Evolutionary conservation across 2,329 filamentous ascomycete genomes (phyloP).

Genomic region (Apiospora sp.): DNA sequence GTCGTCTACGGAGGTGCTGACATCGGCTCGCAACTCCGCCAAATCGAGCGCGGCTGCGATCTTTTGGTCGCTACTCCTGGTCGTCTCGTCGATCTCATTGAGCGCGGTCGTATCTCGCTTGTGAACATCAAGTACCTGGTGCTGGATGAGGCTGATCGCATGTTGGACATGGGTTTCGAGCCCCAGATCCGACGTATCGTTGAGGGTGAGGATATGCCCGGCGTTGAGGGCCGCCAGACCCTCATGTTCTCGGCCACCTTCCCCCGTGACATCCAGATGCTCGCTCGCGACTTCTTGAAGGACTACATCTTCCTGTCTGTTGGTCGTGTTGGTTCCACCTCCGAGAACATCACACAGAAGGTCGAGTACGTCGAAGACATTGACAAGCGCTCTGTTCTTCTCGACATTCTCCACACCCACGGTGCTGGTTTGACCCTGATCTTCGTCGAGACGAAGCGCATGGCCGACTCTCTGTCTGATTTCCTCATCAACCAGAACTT

Average conservation of each 20-base stretch:
- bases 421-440: conserved; percentile 90
- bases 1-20: conserved; percentile 99
- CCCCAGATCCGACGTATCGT: conserved; percentile 99
- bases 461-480: conserved; percentile 97
- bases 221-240: conserved; percentile 84
- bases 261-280: conserved; percentile 98
- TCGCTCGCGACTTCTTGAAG: conserved; percentile 97
- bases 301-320: conserved; percentile 99
- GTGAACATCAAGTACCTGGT: conserved; percentile 99
- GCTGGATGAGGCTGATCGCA: conserved; percentile 98
- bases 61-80: conserved; percentile 96
- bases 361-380: conserved; percentile 96
- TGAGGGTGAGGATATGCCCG: conserved; percentile 97
- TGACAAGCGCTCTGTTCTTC: conserved; percentile 96
- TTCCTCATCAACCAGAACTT: conserved; percentile 99
- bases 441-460: conserved; percentile 99
- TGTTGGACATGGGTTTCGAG: conserved; percentile 99
- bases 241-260: conserved; percentile 99
- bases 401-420: conserved; percentile 97
- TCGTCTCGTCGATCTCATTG: conserved; percentile 96
- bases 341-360: conserved; percentile 99
- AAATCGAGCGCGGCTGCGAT: conserved; percentile 97
- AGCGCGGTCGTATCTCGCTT: conserved; percentile 97
- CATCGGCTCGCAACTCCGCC: conserved; percentile 96
- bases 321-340: conserved; percentile 97